Base-by-base conservation (phyloP, 768 basidiomycete genomes). In the Fistulinella prunicolor region DNA sequence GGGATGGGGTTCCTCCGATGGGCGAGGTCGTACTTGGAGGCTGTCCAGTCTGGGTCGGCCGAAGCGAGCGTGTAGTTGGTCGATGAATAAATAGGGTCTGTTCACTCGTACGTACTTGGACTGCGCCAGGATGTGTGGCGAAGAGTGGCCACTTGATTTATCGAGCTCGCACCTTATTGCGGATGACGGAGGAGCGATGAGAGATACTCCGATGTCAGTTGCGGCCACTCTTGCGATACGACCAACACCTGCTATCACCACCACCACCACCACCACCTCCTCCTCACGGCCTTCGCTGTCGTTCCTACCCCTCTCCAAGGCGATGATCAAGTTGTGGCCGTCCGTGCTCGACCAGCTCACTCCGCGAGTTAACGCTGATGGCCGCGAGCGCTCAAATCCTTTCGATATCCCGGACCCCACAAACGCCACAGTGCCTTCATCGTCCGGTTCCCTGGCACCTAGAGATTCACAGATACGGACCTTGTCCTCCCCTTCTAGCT, bases 311-410 rank as follows among this genome's bases (percentile, higher is more conserved):
- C 44, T 66, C 5, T 62, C 65, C 34, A 64, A 62, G 53, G 63
- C 66, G 46, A 86, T 88, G 82, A 73, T 89, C 56, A 84, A 81
- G 61, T 71, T 88, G 52, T 86, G 88, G 88, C 78, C 82, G 42
- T 62, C 61, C 46, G 65, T 67, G 53, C 64, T 63, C 44, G 83
- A 82, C 58, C 81, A 81, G 59, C 71, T 78, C 43, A 90, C 86
- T 0, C 85, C 86, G 30, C 75, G 75, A 46, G 74, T 77, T 10
- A 60, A 58, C 35, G 61, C 70, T 46, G 68, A 71, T 55, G 68
- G 73, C 54, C 68, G 56, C 44, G 76, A 76, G 58, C 72, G 73
- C 45, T 60, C 51, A 50, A 85, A 88, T 61, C 86, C 86, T 4
- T 88, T 88, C 61, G 85, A 89, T 53, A 47, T 63, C 36, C 65